Percentiles rank a stretch among this genome's conserved stretches.
These are phyloP conservation scores for Chondrus crispus DNA, from an alignment of 23 red algal genomes.

Conservation along the genomic window DNA sequence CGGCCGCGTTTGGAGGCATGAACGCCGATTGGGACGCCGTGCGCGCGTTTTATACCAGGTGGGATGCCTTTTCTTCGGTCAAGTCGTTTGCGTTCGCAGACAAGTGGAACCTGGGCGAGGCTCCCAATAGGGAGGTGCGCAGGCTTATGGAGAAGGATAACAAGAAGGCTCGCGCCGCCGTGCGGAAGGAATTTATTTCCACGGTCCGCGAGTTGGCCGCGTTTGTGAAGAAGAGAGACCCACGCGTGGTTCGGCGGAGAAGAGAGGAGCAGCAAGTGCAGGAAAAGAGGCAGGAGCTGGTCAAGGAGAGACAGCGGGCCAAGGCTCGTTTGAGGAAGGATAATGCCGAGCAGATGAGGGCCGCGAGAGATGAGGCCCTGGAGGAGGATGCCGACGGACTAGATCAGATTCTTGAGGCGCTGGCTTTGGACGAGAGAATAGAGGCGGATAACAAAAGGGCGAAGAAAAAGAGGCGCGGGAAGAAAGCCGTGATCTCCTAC, in stretches of 20 bases:
- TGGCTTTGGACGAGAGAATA: conserved; percentile 64
- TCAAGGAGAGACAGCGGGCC: not conserved
- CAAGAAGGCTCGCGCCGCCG: conserved; percentile 49
- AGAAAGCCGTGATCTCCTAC: not conserved
- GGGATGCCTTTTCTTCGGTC: conserved; percentile 72
- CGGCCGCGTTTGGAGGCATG: conserved; percentile 63
- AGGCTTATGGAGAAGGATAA: conserved; percentile 98
- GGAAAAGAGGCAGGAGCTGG: conserved; percentile 30
- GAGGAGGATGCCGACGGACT: conserved; percentile 77
- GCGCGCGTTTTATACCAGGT: conserved; percentile 73
- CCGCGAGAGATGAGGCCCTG: conserved; percentile 44
- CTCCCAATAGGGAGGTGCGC: conserved; percentile 78
- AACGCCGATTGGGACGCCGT: conserved; percentile 69
- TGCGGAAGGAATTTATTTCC: conserved; percentile 74
- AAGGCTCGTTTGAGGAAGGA: conserved; percentile 26
- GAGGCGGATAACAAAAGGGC: not conserved
- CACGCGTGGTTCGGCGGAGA: conserved; percentile 45
- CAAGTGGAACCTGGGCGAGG: conserved; percentile 85
- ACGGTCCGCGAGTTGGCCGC: conserved; percentile 81
- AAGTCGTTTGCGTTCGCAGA: conserved; percentile 92
- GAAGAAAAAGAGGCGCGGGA: not conserved
- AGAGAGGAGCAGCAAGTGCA: conserved; percentile 55
- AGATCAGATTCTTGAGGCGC: conserved; percentile 71
- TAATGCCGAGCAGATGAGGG: conserved; percentile 27
- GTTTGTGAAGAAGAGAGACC: conserved; percentile 92